A percentile compares a stretch with the other conserved stretches of the same genome.
These are phyloP conservation scores for Colletotrichum godetiae DNA, from an alignment of 2,329 filamentous ascomycete genomes.

Conservation along the genomic window DNA sequence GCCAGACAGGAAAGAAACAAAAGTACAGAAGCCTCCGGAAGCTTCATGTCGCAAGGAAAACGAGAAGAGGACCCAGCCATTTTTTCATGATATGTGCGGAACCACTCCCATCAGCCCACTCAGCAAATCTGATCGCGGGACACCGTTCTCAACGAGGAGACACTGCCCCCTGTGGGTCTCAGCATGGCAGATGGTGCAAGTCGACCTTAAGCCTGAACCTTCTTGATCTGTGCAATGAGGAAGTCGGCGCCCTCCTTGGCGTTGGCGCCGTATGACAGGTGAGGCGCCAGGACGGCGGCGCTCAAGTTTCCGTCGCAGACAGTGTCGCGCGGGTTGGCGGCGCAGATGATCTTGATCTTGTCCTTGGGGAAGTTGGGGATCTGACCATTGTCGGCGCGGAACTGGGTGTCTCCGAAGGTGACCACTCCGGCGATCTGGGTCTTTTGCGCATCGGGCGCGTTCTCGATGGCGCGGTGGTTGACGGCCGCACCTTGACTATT, in stretches of 20 bases:
- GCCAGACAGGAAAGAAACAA: slow-evolving; percentile 3
- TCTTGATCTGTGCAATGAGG: neutral
- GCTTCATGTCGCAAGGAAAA: neutral
- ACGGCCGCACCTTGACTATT: slow-evolving; percentile 46
- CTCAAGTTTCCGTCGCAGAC: slow-evolving; percentile 22
- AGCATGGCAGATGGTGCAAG: neutral
- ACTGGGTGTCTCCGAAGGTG: slow-evolving; percentile 40
- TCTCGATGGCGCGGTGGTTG: slow-evolving; percentile 39
- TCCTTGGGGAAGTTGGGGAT: slow-evolving; percentile 48
- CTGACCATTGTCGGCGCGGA: slow-evolving; percentile 45
- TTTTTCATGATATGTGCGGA: neutral
- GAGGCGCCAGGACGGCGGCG: slow-evolving; percentile 17
- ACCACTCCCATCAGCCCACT: neutral
- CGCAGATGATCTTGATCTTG: slow-evolving; percentile 41
- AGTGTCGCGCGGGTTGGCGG: slow-evolving; percentile 20
- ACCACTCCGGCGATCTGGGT: slow-evolving; percentile 38
- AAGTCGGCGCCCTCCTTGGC: neutral
- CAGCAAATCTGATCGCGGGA: neutral
- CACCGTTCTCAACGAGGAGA: neutral
- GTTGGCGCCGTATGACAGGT: slow-evolving; percentile 20
- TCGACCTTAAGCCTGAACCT: neutral
- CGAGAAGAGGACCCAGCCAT: neutral
- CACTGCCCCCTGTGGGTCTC: neutral
- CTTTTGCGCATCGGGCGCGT: slow-evolving; percentile 36
- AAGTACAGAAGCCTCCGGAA: slow-evolving; percentile 17